Percentiles rank a stretch among this genome's conserved stretches.
Evolutionary conservation across 202 grass and related monocot genomes (phyloP).

Genomic region (Carex arenaria): DNA sequence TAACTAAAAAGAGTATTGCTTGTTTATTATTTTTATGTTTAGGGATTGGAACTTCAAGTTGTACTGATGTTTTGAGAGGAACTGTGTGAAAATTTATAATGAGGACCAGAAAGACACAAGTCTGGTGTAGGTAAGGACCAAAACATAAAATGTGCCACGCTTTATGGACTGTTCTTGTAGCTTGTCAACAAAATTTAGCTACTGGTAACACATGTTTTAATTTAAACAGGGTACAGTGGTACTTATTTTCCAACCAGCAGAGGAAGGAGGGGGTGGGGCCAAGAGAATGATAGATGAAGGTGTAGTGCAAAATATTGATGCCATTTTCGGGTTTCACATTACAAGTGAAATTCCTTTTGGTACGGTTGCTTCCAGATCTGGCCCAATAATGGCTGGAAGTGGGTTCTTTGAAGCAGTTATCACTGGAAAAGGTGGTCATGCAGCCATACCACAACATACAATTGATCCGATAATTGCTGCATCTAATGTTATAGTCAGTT

Average conservation of each 20-base stretch:
- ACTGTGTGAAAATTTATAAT: not conserved
- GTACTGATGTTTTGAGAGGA: not conserved
- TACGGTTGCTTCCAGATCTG: conserved; percentile 56
- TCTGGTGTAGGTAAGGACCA: not conserved
- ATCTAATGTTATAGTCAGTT: conserved; percentile 86
- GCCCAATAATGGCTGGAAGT: conserved; percentile 82
- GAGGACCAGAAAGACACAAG: not conserved
- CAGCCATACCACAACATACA: conserved; percentile 90
- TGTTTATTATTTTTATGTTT: not conserved
- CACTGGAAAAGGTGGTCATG: conserved; percentile 83
- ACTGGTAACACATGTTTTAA: conserved; percentile 8
- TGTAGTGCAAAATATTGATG: conserved; percentile 64
- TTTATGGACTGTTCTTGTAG: not conserved
- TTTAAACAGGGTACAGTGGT: conserved; percentile 61
- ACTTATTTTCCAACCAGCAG: conserved; percentile 89
- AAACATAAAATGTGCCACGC: not conserved
- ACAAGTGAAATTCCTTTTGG: conserved; percentile 46
- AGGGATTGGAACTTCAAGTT: not conserved
- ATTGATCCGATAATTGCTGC: conserved; percentile 90
- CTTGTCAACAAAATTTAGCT: not conserved
- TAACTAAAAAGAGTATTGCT: not conserved
- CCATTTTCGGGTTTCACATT: conserved; percentile 78
- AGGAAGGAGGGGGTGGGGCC: conserved; percentile 77
- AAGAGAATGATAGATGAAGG: conserved; percentile 83
- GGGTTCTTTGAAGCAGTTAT: conserved; percentile 90